Evolutionary conservation across 345 rosid genomes (phyloP).

Genomic region (Firmiana major): DNA sequence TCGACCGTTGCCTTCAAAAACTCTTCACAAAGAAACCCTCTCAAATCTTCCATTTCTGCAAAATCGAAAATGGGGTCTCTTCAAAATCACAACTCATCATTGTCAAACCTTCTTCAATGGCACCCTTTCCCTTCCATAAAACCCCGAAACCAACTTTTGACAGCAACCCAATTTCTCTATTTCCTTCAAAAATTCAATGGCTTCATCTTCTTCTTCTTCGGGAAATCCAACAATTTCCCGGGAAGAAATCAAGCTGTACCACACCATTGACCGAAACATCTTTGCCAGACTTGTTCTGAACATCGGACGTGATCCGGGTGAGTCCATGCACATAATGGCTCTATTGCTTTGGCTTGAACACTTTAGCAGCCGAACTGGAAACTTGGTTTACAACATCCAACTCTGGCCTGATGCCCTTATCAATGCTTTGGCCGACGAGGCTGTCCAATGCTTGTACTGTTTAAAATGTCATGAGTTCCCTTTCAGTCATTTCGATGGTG

Average conservation of each 20-base stretch:
- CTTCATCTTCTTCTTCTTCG: background rate
- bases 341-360: constrained; percentile 8
- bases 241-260: constrained; percentile 3
- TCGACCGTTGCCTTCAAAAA: background rate
- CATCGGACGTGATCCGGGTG: background rate
- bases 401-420: background rate
- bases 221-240: background rate
- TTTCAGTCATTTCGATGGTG: background rate
- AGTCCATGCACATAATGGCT: constrained; percentile 9
- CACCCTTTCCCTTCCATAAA: background rate
- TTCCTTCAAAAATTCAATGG: background rate
- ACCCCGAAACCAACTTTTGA: background rate
- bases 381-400: background rate
- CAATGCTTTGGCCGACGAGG: background rate
- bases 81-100: background rate
- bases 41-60: constrained; percentile 2
- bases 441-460: background rate
- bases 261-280: constrained; percentile 6
- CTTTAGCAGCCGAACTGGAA: too few species aligned
- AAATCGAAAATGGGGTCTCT: background rate
- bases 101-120: background rate
- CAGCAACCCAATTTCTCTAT: background rate
- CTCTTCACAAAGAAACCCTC: background rate
- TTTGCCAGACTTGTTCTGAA: background rate
- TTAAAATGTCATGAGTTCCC: background rate